These are phyloP conservation scores for Bipolaris cookei DNA, from an alignment of 2,329 filamentous ascomycete genomes.

Conservation along the genomic window DNA sequence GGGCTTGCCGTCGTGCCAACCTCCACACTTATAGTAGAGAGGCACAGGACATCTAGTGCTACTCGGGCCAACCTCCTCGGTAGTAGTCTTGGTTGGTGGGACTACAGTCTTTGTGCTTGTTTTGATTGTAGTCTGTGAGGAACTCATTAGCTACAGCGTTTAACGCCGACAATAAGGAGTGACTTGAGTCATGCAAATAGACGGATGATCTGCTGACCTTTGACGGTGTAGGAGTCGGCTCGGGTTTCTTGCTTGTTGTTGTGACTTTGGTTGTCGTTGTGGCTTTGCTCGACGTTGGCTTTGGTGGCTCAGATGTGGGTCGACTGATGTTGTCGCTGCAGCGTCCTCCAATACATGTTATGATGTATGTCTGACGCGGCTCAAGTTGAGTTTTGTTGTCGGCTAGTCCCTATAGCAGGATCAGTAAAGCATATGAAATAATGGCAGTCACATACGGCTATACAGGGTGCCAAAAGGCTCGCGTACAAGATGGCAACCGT, in stretches of 20 bases:
- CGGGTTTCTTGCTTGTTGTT: slow-evolving; percentile 13
- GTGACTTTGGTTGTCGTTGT: slow-evolving; percentile 8
- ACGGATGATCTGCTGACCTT: slow-evolving; percentile 3
- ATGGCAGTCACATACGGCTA: slow-evolving; percentile 25
- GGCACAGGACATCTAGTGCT: slow-evolving; percentile 42
- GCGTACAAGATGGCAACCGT: slow-evolving; percentile 21
- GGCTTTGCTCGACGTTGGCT: slow-evolving; percentile 18
- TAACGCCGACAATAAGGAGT: not conserved
- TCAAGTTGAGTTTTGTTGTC: slow-evolving; percentile 20
- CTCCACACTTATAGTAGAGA: slow-evolving; percentile 41
- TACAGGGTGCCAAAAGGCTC: slow-evolving; percentile 19
- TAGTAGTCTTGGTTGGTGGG: slow-evolving; percentile 19
- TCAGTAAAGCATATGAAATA: not conserved
- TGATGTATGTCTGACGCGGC: slow-evolving; percentile 37
- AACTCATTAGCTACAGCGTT: not conserved
- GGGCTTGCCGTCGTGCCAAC: slow-evolving; percentile 31
- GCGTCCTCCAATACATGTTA: slow-evolving; percentile 33
- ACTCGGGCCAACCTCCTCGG: slow-evolving; percentile 33
- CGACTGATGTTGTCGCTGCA: slow-evolving; percentile 22
- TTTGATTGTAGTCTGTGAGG: slow-evolving; percentile 12
- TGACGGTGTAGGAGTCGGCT: slow-evolving; percentile 10
- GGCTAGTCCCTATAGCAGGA: slow-evolving; percentile 23
- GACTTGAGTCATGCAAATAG: not conserved
- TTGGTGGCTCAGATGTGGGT: slow-evolving; percentile 8
- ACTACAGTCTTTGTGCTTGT: slow-evolving; percentile 13